Conservation (phyloP, 257 asterid species). For the Marsdenia floribunda region DNA sequence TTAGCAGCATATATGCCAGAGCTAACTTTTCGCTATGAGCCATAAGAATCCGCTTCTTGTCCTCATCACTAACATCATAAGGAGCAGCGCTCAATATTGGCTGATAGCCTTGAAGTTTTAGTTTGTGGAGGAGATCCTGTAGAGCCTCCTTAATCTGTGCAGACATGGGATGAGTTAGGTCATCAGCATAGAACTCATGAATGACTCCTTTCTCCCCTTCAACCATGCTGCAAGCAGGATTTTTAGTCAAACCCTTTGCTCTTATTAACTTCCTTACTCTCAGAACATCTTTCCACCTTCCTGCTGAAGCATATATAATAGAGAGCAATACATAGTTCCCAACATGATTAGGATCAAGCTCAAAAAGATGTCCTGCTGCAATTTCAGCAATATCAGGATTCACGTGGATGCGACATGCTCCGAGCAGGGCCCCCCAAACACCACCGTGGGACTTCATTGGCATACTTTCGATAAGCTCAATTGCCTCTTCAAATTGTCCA, state of each 20-base stretch:
- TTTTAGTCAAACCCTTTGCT: constrained; percentile 47
- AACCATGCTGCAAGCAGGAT: constrained; percentile 63
- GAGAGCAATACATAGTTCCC: constrained; percentile 78
- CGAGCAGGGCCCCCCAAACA: constrained; percentile 88
- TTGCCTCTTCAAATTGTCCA: constrained; percentile 57
- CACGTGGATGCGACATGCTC: constrained; percentile 51
- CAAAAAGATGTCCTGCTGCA: constrained; percentile 51
- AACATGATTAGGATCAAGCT: constrained; percentile 58
- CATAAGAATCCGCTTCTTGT: constrained; percentile 53
- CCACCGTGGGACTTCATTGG: constrained; percentile 61
- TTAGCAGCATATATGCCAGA: constrained; percentile 49
- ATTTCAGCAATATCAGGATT: constrained; percentile 70
- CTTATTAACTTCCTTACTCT: constrained; percentile 46
- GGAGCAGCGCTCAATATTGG: constrained; percentile 45
- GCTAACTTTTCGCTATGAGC: constrained; percentile 79
- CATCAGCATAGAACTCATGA: constrained; percentile 70
- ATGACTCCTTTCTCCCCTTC: constrained; percentile 68
- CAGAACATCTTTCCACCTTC: constrained; percentile 65
- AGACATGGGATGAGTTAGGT: constrained; percentile 45
- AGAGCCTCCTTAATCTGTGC: constrained; percentile 39
- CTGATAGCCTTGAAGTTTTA: constrained; percentile 47
- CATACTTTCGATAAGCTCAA: constrained; percentile 45
- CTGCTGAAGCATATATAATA: constrained; percentile 59
- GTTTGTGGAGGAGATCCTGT: constrained; percentile 27
- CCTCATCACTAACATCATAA: constrained; percentile 61